phyloP scores from a whole-genome alignment of 78 protist species.

The Neovahlkampfia damariscottae region DNA sequence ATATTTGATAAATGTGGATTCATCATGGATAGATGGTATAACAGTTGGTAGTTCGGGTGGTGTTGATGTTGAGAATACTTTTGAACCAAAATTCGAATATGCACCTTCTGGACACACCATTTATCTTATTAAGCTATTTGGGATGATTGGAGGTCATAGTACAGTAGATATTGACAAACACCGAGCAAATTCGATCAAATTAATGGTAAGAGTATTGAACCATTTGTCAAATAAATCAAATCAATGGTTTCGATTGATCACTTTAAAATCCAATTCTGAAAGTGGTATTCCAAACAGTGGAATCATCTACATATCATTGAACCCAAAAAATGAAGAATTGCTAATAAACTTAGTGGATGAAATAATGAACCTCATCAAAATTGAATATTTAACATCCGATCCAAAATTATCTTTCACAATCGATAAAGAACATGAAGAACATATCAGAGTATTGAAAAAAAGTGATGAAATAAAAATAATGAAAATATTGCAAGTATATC shows the following conservation, averaged over 20 bases:
- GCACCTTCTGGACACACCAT: no score
- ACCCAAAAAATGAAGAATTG: not conserved
- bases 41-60: no score
- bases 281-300: slow-evolving; percentile 6
- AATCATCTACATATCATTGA: not conserved
- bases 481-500: no score
- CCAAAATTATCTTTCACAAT: no score
- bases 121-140: no score
- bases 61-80: no score
- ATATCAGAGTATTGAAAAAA: no score
- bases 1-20: no score
- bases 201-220: not conserved
- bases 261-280: slow-evolving; percentile 8
- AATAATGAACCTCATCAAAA: not conserved
- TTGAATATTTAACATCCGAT: not conserved
- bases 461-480: no score
- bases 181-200: slow-evolving; percentile 22
- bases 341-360: not conserved
- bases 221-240: not conserved
- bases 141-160: slow-evolving; percentile 20
- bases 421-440: no score
- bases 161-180: slow-evolving; percentile 10
- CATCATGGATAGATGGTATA: no score
- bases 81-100: no score
- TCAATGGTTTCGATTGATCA: not conserved